Evolutionary conservation across 768 basidiomycete species (phyloP).

Genomic region (Scleroderma citrinum): DNA sequence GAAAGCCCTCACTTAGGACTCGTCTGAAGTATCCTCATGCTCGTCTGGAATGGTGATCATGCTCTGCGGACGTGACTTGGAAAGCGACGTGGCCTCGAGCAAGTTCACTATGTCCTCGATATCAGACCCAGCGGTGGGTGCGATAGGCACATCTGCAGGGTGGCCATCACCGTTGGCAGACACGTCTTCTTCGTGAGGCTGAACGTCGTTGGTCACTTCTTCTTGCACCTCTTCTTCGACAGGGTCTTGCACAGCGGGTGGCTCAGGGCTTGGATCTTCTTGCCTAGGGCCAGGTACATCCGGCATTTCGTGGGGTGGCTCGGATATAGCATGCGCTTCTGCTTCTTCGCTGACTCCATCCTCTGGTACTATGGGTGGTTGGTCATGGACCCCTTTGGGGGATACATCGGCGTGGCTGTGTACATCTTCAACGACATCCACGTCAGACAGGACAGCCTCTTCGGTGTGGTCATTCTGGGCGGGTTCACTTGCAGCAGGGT

Average conservation of each 20-base stretch:
- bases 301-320: neutral
- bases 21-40: slow-evolving; percentile 49
- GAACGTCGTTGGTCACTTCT: slow-evolving; percentile 11
- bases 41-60: slow-evolving; percentile 49
- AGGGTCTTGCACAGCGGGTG: neutral
- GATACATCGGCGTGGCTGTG: slow-evolving; percentile 13
- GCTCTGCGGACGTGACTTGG: slow-evolving; percentile 38
- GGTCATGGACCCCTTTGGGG: slow-evolving; percentile 6
- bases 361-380: slow-evolving; percentile 5
- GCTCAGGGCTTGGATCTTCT: neutral
- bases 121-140: slow-evolving; percentile 30
- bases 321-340: neutral
- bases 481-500: slow-evolving; percentile 14
- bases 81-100: slow-evolving; percentile 40
- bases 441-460: slow-evolving; percentile 7
- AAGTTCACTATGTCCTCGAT: slow-evolving; percentile 64
- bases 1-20: slow-evolving; percentile 33
- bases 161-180: slow-evolving; percentile 7
- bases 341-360: neutral
- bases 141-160: slow-evolving; percentile 1
- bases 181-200: slow-evolving; percentile 6
- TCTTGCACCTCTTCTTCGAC: slow-evolving; percentile 5
- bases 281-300: neutral
- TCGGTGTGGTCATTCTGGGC: slow-evolving; percentile 22
- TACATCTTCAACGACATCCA: slow-evolving; percentile 14